Conservation (phyloP, 2,329 filamentous ascomycete species). For the Fusarium vanettenii region DNA sequence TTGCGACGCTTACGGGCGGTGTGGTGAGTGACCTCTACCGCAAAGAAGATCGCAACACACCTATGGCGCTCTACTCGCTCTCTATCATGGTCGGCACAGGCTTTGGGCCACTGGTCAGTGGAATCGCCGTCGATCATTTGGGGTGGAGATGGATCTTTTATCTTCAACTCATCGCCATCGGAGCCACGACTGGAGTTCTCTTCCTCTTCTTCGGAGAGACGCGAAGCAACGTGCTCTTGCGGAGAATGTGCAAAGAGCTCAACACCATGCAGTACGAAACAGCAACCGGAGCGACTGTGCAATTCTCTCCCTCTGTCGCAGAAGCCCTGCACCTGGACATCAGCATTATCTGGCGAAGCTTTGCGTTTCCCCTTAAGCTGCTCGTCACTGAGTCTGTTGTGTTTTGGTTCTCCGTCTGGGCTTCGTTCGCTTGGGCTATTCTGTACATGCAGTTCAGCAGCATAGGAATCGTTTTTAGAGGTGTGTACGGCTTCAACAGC, state of each 20-base stretch:
- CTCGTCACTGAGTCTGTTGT: conserved; percentile 70
- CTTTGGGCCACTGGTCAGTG: conserved; percentile 69
- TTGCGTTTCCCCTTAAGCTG: conserved; percentile 53
- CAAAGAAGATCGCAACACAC: conserved; percentile 71
- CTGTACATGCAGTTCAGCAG: conserved; percentile 70
- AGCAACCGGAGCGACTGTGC: background rate
- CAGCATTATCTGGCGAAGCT: conserved; percentile 42
- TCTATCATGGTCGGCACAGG: conserved; percentile 72
- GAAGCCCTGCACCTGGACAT: conserved; percentile 35
- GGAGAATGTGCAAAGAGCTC: conserved; percentile 66
- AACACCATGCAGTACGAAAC: conserved; percentile 58
- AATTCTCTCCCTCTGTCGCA: conserved; percentile 8
- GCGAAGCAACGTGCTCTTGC: conserved; percentile 73
- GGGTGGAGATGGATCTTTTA: conserved; percentile 77
- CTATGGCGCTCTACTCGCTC: conserved; percentile 75
- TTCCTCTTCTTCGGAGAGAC: conserved; percentile 74
- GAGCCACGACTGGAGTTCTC: conserved; percentile 64
- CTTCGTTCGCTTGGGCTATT: conserved; percentile 77
- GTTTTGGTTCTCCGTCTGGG: conserved; percentile 77
- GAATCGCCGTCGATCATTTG: conserved; percentile 67
- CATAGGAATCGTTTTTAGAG: conserved; percentile 74
- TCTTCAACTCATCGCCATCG: conserved; percentile 70
- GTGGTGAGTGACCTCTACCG: conserved; percentile 76
- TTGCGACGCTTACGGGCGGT: conserved; percentile 64
- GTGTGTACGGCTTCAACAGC: conserved; percentile 69